Conservation (phyloP, 2,329 filamentous ascomycete genomes). For the Fusarium sp. region DNA sequence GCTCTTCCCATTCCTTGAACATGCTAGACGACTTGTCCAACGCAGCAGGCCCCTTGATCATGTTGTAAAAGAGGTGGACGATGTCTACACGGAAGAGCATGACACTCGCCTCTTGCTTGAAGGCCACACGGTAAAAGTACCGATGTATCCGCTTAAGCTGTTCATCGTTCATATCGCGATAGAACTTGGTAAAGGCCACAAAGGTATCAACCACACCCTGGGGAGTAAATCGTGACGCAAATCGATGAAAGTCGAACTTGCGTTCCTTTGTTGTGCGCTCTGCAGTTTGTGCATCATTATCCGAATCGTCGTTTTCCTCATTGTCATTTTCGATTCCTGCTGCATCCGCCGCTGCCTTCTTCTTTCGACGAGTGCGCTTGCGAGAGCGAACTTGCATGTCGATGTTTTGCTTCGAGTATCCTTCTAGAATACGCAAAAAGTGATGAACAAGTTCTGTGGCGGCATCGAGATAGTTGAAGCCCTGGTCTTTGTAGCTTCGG, state of each 20-base stretch:
- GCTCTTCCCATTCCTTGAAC: conserved; percentile 91
- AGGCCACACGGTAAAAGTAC: conserved; percentile 93
- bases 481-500: conserved; percentile 90
- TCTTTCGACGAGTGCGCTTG: conserved; percentile 78
- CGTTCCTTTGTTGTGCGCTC: conserved; percentile 82
- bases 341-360: conserved; percentile 67
- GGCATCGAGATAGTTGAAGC: conserved; percentile 92
- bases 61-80: conserved; percentile 85
- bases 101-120: conserved; percentile 92
- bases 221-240: conserved; percentile 82
- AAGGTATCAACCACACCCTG: conserved; percentile 93
- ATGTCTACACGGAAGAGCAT: conserved; percentile 94
- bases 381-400: conserved; percentile 93
- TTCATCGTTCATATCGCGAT: conserved; percentile 79
- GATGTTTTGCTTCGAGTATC: conserved; percentile 93
- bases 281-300: conserved; percentile 77
- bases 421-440: conserved; percentile 90
- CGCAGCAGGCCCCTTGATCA: conserved; percentile 89
- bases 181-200: conserved; percentile 81
- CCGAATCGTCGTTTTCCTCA: conserved; percentile 76
- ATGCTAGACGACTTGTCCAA: conserved; percentile 74
- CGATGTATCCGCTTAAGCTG: conserved; percentile 94
- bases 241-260: conserved; percentile 93
- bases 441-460: conserved; percentile 92
- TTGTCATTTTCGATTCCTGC: conserved; percentile 59